Conservation (phyloP, 1,284 basidiomycete genomes). For the Ceratobasidium sp. region DNA sequence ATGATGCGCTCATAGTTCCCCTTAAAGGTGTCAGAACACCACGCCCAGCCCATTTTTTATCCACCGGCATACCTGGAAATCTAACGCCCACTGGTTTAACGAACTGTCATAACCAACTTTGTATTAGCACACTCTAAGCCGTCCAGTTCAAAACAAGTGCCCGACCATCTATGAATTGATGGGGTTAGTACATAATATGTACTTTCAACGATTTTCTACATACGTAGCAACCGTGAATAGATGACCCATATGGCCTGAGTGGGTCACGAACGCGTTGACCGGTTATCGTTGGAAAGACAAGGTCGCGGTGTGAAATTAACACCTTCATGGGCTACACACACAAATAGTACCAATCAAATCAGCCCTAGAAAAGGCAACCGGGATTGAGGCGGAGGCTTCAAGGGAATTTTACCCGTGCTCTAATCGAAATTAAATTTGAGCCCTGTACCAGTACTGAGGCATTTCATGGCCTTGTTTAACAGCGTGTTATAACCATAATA, state of each 20-base stretch:
- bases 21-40: conserved; percentile 56
- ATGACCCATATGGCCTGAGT: conserved; percentile 69
- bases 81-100: conserved; percentile 95
- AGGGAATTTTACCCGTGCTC: neutral
- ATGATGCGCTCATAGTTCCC: conserved; percentile 94
- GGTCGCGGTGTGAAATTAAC: conserved; percentile 8
- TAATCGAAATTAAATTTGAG: neutral
- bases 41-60: neutral
- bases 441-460: too few species aligned
- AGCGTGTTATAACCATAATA: too few species aligned
- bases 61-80: conserved; percentile 76
- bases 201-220: conserved; percentile 50
- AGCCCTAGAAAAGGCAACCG: neutral
- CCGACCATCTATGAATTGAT: conserved; percentile 15
- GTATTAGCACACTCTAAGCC: neutral
- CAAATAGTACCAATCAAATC: conserved; percentile 36
- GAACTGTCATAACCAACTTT: conserved; percentile 64
- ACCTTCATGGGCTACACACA: conserved; percentile 1
- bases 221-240: conserved; percentile 83
- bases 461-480: too few species aligned
- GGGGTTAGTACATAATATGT: conserved; percentile 24
- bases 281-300: neutral
- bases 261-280: neutral
- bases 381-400: neutral
- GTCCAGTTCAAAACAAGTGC: conserved; percentile 40